Base-by-base conservation (phyloP, 306 rosid species). In the Oemleria cerasiformis region DNA sequence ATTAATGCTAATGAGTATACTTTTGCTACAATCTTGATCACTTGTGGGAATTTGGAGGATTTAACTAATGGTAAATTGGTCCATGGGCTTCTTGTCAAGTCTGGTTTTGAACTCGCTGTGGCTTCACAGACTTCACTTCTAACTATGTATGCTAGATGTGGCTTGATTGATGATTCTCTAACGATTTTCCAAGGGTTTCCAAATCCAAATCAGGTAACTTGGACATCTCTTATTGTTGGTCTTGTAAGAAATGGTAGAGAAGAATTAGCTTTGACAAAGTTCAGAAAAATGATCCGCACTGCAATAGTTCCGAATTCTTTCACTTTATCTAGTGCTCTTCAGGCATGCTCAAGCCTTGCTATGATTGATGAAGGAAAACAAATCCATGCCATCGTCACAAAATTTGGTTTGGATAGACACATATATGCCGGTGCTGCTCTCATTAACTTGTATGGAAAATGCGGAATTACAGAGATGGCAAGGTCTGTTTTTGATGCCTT, bases 151-250 rank as follows among this genome's bases (percentile, higher is more conserved):
- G 77, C 86, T 56, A 84, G 84, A 66, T 86, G 90, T 73, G 68
- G 75, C 63, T 73, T 81, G 81, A 77, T 86, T 65, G 83, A 83
- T 70, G 92, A 89, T 75, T 85, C 88, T 50, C 68, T 89, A 17
- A 73, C 67, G 77, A 85, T 89, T 34, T 89, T 89, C 70, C 69
- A 75, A 70, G 70, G 65, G 49, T 58, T 89, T 78, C 66, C 67
- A 72, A 54, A 75, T 77, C 90, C 92, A 58, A 89, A 81, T 57
- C 86, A 81, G 65, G 90, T 86, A 72, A 89, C 90, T 10, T 89
- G 96, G 96, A 84, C 96, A 58, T 89, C 96, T 65, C 82, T 89
- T 71, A 63, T 89, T 25, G 87, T 78, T 14, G 96, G 87, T 57
- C 92, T 89, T 44, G 81, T 85, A 60, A 76, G 86, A 66, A 85